Percentiles rank a stretch among this genome's conserved stretches.
Conservation (phyloP, 371 early-diverging fungal genomes). For the Mortierella sp. region DNA sequence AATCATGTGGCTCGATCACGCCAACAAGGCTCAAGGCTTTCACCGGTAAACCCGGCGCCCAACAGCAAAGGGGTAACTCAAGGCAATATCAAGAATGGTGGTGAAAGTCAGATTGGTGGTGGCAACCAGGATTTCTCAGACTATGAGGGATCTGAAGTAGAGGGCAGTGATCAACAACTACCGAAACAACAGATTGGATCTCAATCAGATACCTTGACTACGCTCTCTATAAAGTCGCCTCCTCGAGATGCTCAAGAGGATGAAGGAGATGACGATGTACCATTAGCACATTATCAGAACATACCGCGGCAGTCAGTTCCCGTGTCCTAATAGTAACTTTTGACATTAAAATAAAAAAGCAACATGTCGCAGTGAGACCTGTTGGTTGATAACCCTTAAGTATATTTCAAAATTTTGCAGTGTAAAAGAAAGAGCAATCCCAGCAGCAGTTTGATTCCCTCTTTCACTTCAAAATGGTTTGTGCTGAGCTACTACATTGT, state of each 20-base stretch:
- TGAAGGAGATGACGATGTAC: conserved; percentile 70
- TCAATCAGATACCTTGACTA: conserved; percentile 24
- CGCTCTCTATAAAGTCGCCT: conserved; percentile 25
- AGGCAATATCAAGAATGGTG: conserved; percentile 18
- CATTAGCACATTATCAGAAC: conserved; percentile 60
- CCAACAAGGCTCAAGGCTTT: background rate
- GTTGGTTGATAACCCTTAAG: conserved; percentile 12
- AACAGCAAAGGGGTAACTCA: background rate
- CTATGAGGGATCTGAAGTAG: conserved; percentile 26
- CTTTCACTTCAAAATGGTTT: conserved; percentile 55
- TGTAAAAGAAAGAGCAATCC: conserved; percentile 15
- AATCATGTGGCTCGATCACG: conserved; percentile 18
- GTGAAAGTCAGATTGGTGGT: conserved; percentile 10
- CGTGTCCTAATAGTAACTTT: conserved; percentile 14
- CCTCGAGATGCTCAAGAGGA: conserved; percentile 31
- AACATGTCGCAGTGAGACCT: background rate
- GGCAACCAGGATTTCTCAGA: conserved; percentile 17
- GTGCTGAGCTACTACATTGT: background rate
- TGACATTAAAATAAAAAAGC: background rate
- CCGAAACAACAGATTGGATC: conserved; percentile 21
- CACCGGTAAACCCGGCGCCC: background rate
- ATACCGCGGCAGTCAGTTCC: conserved; percentile 39
- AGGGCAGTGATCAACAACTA: conserved; percentile 18
- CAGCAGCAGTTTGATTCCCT: conserved; percentile 30
- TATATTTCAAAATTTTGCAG: background rate